Base-by-base conservation (phyloP, 192 early-diverging fungal species). In the Entomortierella lignicola region DNA sequence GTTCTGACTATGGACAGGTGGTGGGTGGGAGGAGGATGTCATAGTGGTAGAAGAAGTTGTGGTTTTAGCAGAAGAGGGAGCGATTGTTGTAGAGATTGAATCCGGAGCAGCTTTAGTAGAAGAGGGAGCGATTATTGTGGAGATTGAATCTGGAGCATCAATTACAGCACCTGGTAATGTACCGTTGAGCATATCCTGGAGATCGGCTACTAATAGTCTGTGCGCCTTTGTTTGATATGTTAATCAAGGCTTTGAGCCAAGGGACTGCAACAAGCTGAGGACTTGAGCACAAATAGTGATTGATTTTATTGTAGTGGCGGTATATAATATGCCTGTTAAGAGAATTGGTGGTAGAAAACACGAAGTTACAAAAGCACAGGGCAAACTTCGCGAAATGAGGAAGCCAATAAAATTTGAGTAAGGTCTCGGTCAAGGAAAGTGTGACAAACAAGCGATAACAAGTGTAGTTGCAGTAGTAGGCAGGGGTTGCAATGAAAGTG, bases 161-260 rank as follows among this genome's bases (percentile, higher is more conserved):
- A 47, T 47, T 54, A 30, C 12, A 25, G 58, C 17, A n/a, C 47
- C 52, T 26, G 32, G 54, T 3, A 55, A 27, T 53, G 60, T 23
- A 21, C 25, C 20, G 29, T 32, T 39, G 26, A 32, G 21, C 42
- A 29, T 50, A 39, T 29, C 44, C n/a, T 57, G 62, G n/a, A 54
- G 30, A n/a, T 60, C 58, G 39, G 30, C 57, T 1, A 34, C 58
- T n/a, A 15, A 55, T 42, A 37, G 72, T 77, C 64, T 77, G 72
- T 77, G 72, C 72, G 60, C 65, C 60, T 77, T 77, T 77, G 72
- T 68, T 77, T 62, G 42, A 48, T 59, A 62, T 68, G 59, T 56
- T 58, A 32, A 42, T 47, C 44, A 42, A 56, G 20, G 17, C 2
- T 7, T 47, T 5, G 2, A 47, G 20, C 39, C 6, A 42, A 47